These are phyloP conservation scores for Botrytis fragariae DNA, from an alignment of 2,329 filamentous ascomycete species.

Conservation along the genomic window DNA sequence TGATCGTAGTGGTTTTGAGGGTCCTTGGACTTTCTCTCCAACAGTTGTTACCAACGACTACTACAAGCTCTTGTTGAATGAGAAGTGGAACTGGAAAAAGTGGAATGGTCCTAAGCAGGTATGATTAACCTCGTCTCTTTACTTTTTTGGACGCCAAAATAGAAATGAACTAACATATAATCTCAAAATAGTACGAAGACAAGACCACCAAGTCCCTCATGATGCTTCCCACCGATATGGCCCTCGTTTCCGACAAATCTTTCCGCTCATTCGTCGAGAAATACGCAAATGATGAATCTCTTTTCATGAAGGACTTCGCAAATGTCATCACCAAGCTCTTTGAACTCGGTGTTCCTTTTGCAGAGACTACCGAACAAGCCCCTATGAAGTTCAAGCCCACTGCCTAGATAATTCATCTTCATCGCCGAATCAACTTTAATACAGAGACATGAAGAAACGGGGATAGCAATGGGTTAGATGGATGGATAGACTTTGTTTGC, in stretches of 20 bases:
- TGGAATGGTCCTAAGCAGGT: conserved; percentile 84
- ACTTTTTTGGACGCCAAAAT: not conserved
- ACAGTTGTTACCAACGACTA: conserved; percentile 94
- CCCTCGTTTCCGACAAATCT: conserved; percentile 80
- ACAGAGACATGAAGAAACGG: not conserved
- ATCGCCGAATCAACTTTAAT: not conserved
- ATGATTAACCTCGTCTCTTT: conserved; percentile 26
- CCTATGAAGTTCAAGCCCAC: conserved; percentile 63
- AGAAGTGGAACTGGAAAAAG: conserved; percentile 91
- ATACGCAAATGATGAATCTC: conserved; percentile 87
- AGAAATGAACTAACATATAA: conserved; percentile 12
- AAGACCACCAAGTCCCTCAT: conserved; percentile 83
- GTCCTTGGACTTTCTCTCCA: conserved; percentile 89
- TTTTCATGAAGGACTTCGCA: conserved; percentile 92
- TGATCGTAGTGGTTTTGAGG: conserved; percentile 82
- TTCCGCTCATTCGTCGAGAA: conserved; percentile 78
- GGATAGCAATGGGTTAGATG: not conserved
- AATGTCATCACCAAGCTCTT: conserved; percentile 78
- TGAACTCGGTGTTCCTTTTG: conserved; percentile 90
- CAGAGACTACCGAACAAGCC: conserved; percentile 57
- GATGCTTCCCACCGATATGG: conserved; percentile 96
- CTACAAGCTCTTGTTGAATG: conserved; percentile 80
- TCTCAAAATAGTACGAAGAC: conserved; percentile 68
- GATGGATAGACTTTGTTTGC: not conserved
- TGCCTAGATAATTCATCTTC: conserved; percentile 27